Conservation (phyloP, 1,284 basidiomycete species). For the Pseudozyma pruni region DNA sequence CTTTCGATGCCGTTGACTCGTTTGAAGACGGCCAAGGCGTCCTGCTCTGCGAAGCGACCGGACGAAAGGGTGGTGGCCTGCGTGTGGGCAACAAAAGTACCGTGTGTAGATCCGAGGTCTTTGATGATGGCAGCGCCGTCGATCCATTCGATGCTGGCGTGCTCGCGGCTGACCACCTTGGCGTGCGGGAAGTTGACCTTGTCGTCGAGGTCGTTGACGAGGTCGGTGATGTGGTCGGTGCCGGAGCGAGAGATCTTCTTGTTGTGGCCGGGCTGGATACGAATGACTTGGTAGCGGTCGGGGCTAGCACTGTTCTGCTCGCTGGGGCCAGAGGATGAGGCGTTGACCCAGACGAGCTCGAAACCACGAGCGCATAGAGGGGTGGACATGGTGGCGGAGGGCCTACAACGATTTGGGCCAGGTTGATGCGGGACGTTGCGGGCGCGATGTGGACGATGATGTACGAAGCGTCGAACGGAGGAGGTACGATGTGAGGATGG, state of each 20-base stretch:
- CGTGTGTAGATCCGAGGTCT: constrained; percentile 40
- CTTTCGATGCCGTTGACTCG: constrained; percentile 2
- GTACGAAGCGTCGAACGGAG: too few species aligned
- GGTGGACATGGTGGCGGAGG: background rate
- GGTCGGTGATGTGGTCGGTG: background rate
- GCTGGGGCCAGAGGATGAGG: constrained; percentile 21
- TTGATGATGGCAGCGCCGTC: constrained; percentile 8
- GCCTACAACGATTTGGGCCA: too few species aligned
- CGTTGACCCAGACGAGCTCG: constrained; percentile 40
- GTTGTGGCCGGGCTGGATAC: constrained; percentile 6
- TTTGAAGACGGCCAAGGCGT: background rate
- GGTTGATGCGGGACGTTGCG: background rate
- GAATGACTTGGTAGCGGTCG: constrained; percentile 1
- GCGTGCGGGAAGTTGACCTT: constrained; percentile 16
- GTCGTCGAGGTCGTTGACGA: constrained; percentile 36
- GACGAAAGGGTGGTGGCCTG: background rate
- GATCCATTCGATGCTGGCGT: constrained; percentile 37
- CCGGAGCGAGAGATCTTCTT: constrained; percentile 20
- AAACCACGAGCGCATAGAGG: constrained; percentile 1
- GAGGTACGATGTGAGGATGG: too few species aligned
- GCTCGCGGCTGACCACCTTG: constrained; percentile 42
- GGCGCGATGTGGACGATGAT: too few species aligned
- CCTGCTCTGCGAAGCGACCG: background rate
- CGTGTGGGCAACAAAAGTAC: constrained; percentile 29
- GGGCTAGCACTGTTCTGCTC: background rate